Base-by-base conservation (phyloP, 345 rosid species). In the Eucalyptus melliodora region DNA sequence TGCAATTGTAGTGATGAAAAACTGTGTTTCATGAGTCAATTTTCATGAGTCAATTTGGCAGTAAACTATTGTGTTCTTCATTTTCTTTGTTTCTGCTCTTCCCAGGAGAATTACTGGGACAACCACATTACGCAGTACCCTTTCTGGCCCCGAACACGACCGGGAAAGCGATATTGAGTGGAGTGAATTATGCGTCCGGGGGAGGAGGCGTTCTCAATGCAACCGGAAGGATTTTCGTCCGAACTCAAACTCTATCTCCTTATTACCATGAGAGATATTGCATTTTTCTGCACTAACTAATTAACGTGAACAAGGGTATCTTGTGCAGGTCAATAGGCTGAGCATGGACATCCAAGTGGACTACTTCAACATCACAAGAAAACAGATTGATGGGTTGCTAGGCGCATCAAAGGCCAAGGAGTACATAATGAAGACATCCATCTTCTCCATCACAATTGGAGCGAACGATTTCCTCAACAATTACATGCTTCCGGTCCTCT, bases 121-220 rank as follows among this genome's bases (percentile, higher is more conserved):
- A 89, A 26, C 95, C 97, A 89, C 89, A 90, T 80, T 95, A 95
- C 90, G 98, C 99, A 3, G 53, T 91, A 80, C 99, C 99, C 72
- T 96, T 92, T 92, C 85, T 97, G 89, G 89, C 95, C 40, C 99
- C 99, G 88, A 97, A 97, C 93, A 86, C 96, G 30, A 93, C 94
- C 2, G 99, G 99, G 86, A 95, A 95, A 92, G 91, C 95, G 37
- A 83, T 97, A 90, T 72, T 95, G 44, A 77, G 86, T 77, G 99
- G 99, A 62, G 99, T 96, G 69, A 97, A 96, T 90, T 97, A 96
- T 89, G 99, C 98, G 45, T 97, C 99, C 24, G 99, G 99, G 80
- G 99, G 95, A 90, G 99, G 98, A 92, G 99, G 99, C 60, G 90
- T 97, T 89, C 80, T 96, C 93, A 97, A 97, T 92, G 99, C 97